Base-by-base conservation (phyloP, 192 early-diverging fungal species). In the Coemansia furcata region DNA sequence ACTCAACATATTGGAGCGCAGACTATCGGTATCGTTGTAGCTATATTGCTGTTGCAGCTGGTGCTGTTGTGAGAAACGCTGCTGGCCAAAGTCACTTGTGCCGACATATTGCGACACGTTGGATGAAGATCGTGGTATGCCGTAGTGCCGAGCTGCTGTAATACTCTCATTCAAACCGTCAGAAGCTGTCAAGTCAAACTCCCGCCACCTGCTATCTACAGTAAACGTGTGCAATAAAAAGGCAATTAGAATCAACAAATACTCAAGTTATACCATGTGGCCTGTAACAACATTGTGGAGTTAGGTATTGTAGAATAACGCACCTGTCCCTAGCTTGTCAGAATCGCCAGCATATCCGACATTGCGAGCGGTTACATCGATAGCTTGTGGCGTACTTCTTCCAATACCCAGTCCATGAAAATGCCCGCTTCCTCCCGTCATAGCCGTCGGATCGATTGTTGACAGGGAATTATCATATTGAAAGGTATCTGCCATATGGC, bases 191-290 rank as follows among this genome's bases (percentile, higher is more conserved):
- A 67, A 19, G 29, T 59, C 63, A 37, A 72, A 30, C 1, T 80
- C 69, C 32, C 58, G 65, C 72, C 69, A 68, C 52, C 55, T 79
- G 65, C 61, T 65, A 69, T 72, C 78, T 80, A 80, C 73, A 80
- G 42, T 67, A 68, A 69, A 55, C 7, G 33, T 37, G 50, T 11
- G 15, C 64, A 37, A 57, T 40, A 30, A 39, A 6, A 39, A 19
- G 32, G 26, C 43, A 3, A 40, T 39, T 59, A 49, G 55, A 61
- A 63, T 23, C 44, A 55, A 38, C 44, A 62, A 42, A 39, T 57
- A n/a, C 7, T n/a, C 54, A 32, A 17, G 54, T 15, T 35, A 14
- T 2, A 57, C 15, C 5, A 35, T 33, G 30, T 30, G 37, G 54
- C 4, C 30, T 29, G 14, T 55, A 15, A 15, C 9, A 32, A 12